Evolutionary conservation across 2,329 filamentous ascomycete species (phyloP).

Genomic region (Graphilbum fragrans): DNA sequence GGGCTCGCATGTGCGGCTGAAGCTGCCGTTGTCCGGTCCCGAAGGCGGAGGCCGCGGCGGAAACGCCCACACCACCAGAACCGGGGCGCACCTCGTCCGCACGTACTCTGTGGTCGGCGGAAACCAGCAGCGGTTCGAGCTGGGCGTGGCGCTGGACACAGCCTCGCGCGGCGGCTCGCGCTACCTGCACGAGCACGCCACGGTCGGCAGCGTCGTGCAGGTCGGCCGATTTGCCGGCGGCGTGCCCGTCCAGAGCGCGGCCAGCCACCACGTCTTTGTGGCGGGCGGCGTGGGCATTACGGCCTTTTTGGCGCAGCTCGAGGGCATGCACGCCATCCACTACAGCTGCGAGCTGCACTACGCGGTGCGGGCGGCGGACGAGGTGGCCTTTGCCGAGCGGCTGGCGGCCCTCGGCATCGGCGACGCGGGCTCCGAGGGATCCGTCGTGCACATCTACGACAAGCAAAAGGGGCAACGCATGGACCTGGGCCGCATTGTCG

Average conservation of each 20-base stretch:
- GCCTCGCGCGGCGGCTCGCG: constrained; percentile 46
- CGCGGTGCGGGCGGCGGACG: constrained; percentile 36
- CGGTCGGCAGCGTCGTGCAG: constrained; percentile 35
- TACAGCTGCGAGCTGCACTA: constrained; percentile 45
- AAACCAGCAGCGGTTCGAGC: constrained; percentile 34
- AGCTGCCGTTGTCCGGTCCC: constrained; percentile 19
- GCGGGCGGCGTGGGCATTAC: constrained; percentile 56
- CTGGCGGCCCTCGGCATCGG: constrained; percentile 24
- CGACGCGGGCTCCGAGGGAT: constrained; percentile 6
- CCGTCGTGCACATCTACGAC: constrained; percentile 35
- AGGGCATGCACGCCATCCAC: constrained; percentile 28
- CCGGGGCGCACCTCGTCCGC: constrained; percentile 43
- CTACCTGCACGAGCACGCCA: constrained; percentile 38
- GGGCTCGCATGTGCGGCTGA: constrained; percentile 45
- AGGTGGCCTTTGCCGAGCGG: constrained; percentile 41
- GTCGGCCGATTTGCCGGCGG: constrained; percentile 37
- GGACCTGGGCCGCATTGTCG: constrained; percentile 34
- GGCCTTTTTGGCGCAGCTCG: constrained; percentile 42
- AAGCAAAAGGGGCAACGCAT: constrained; percentile 36
- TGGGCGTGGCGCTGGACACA: constrained; percentile 40
- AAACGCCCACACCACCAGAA: constrained; percentile 41
- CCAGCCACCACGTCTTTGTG: constrained; percentile 49
- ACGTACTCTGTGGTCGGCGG: constrained; percentile 49
- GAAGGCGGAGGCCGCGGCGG: constrained; percentile 23
- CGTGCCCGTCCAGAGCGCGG: constrained; percentile 30